These are phyloP conservation scores for Sporothrix mexicana DNA, from an alignment of 2,329 filamentous ascomycete genomes.

Conservation along the genomic window DNA sequence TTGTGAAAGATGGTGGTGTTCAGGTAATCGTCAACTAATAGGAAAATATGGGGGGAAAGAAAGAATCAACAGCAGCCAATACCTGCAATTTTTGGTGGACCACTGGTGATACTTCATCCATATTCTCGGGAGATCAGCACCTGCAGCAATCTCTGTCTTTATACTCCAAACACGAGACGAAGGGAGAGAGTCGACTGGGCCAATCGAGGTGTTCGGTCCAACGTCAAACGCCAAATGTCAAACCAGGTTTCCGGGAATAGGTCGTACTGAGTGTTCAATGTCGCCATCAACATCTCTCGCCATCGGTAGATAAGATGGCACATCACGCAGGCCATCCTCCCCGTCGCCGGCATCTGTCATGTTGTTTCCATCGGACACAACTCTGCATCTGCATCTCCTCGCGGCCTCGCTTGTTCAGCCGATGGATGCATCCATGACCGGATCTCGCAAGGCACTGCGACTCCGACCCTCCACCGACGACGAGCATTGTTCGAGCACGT, in stretches of 20 bases:
- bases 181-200: neutral
- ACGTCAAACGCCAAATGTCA: too few relatives aligned
- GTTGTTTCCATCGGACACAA: too few relatives aligned
- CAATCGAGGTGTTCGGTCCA: too few relatives aligned
- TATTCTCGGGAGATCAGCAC: neutral
- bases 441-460: neutral
- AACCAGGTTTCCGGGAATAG: neutral
- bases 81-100: neutral
- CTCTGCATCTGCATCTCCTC: neutral
- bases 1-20: neutral
- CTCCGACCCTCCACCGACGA: neutral
- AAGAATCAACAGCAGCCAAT: neutral
- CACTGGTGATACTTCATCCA: neutral
- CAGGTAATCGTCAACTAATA: too few relatives aligned
- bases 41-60: neutral
- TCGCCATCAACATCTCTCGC: conserved; percentile 23
- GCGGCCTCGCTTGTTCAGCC: conserved; percentile 5
- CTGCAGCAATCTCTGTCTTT: neutral
- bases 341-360: neutral
- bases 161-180: neutral
- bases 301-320: conserved; percentile 15
- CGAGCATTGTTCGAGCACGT: neutral
- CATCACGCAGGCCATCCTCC: neutral
- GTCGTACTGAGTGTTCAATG: neutral
- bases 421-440: neutral